Evolutionary conservation across 225 moss, liverwort and hornwort genomes (phyloP).

Genomic region (Thuidium tamariscinum): DNA sequence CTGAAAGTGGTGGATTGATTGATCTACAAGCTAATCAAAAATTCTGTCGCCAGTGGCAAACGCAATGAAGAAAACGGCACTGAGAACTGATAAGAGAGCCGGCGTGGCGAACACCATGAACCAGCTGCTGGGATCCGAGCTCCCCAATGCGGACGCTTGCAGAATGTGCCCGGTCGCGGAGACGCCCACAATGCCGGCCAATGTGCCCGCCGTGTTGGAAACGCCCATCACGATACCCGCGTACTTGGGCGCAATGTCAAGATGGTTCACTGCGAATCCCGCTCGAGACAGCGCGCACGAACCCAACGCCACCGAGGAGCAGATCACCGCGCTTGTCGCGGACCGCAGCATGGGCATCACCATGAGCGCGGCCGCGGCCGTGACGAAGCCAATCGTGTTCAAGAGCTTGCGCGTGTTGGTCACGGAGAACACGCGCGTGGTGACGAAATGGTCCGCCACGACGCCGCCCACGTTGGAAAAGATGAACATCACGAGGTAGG

Average conservation of each 20-base stretch:
- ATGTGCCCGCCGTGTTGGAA: conserved; percentile 91
- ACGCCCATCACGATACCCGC: conserved; percentile 98
- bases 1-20: neutral
- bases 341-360: conserved; percentile 77
- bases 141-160: conserved; percentile 55
- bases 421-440: conserved; percentile 59
- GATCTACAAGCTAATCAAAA: conserved; percentile 50
- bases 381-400: conserved; percentile 70
- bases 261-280: conserved; percentile 92
- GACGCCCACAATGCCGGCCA: conserved; percentile 91
- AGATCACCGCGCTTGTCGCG: conserved; percentile 64
- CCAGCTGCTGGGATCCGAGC: conserved; percentile 89
- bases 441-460: conserved; percentile 76
- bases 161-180: conserved; percentile 89
- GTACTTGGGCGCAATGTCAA: conserved; percentile 91
- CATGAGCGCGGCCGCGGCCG: conserved; percentile 66
- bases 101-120: conserved; percentile 85
- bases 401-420: conserved; percentile 83
- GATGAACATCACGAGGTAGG: conserved; percentile 93
- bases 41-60: conserved; percentile 92
- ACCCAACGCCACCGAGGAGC: conserved; percentile 92
- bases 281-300: conserved; percentile 83
- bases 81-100: conserved; percentile 69
- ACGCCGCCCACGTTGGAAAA: conserved; percentile 92
- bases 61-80: conserved; percentile 61